Base-by-base conservation (phyloP, 2,329 filamentous ascomycete genomes). In the Trichoderma koningiopsis region DNA sequence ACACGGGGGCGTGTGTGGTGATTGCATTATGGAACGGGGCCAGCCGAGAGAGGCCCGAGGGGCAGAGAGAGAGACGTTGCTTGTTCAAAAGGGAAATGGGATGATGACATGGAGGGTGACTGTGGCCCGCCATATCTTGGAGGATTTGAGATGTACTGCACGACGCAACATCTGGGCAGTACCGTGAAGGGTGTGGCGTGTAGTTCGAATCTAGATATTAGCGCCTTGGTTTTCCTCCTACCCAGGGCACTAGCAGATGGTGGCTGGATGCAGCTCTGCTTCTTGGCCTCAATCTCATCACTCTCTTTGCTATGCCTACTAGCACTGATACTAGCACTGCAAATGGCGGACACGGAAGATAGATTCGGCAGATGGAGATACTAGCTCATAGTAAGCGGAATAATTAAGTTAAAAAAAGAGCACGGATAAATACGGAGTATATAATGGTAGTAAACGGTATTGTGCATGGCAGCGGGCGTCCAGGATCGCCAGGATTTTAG, bases 71-170 rank as follows among this genome's bases (percentile, higher is more conserved):
- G 40, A 43, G 40, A 43, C 40, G 40, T 43, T 43, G 40, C 19
- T 43, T 43, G 33, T 35, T 43, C 6, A n/a, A 43, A 43, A 43
- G 40, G 63, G 63, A 47, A 59, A 67, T 52, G 40, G 22, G 29
- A 57, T 52, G 63, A 67, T 67, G 55, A 67, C 63, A 67, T 24
- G 55, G 63, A 66, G 55, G 61, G 63, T 65, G 53, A 35, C 5
- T n/a, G 27, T 47, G 60, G 61, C 40, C 31, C 29, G 63, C 63
- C 55, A 49, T 55, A 57, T 57, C 52, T 43, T 57, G 53, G 4
- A 40, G 29, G 8, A 16, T 10, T 58, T 59, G 27, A 49, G 53
- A 67, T 49, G 22, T 4, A 13, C n/a, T n/a, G 43, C 22, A 49
- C n/a, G 22, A 24, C 7, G 40, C 40, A n/a, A 40, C 16, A 19